Evolutionary conservation across 2,329 filamentous ascomycete genomes (phyloP), one percentile per base, ranked within the genome.

Genomic region (Myriosclerotinia duriaeana): DNA sequence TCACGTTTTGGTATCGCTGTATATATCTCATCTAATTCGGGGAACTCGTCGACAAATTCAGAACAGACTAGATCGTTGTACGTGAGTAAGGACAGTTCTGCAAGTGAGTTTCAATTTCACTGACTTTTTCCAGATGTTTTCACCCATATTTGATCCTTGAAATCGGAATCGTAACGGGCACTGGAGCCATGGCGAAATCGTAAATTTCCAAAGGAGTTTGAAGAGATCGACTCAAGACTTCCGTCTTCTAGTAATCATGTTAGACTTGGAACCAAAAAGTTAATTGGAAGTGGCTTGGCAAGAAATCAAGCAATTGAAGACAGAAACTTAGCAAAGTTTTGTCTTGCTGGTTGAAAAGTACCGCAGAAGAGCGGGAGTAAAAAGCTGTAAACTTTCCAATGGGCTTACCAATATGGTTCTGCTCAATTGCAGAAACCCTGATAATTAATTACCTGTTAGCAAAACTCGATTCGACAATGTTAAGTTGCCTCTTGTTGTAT

Each of bases 141-240:
- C 53, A 77, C 69, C 77, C 77, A 78, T 36, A 71, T 68, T 65
- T 78, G 77, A 69, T 75, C 71, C 44, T 72, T 71, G 38, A 78
- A 77, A 44, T 73, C 69, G 48, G 69, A 67, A 67, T 76, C 72
- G 68, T 76, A 76, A 67, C 69, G 72, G 22, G 75, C 75, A 68
- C 72, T 74, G 20, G 75, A 77, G 38, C 76, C 75, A 71, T 77
- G 76, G 12, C 75, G 69, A 66, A 78, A 78, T 22, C 67, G 68
- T 20, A 69, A 38, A 11, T 67, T 69, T 30, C 65, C 67, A 44
- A 66, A 64, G 5, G 55, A 69, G 20, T 50, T 50, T 8, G 42
- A 17, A 58, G 34, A 38, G 30, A n/a, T 48, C 34, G 53, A 11
- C n/a, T 56, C 42, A n/a, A 12, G 38, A 38, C 26, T 58, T 38